Evolutionary conservation across 2,329 filamentous ascomycete species (phyloP), one percentile per base, ranked within the genome.

Genomic region (Incumbomyces lentus): DNA sequence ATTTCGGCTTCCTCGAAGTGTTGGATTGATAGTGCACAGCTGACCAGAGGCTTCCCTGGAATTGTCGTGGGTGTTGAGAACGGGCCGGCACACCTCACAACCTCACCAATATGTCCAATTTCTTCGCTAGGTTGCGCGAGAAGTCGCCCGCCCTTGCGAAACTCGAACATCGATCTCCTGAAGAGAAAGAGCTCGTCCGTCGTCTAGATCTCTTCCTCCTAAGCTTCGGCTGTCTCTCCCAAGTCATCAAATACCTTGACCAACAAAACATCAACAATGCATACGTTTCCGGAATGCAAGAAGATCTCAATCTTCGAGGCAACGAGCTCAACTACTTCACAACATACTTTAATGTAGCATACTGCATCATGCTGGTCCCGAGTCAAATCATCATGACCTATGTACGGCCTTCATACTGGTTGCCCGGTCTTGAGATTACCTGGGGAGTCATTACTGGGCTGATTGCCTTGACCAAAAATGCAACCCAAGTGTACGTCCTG

Each of bases 281-380:
- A 7, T 58, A 54, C 41, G 54, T 57, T 10, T 55, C 51, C 16
- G 54, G 54, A 1, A 57, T 58, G 69, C 66, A 73, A 54, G 68
- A 73, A 51, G 72, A 75, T 40, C 61, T 76, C 0, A 50, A 61
- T 1, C 60, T 77, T 31, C 64, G 68, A 34, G 67, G 67, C 1
- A 76, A 75, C 51, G 63, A 78, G 47, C 60, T 75, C 40, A 76
- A 75, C 30, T 69, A 52, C 50, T 67, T 67, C 52, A 66, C 62
- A 1, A 67, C 65, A 4, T 63, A 62, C 34, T 65, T 67, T 48
- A 68, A 66, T 45, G 59, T 63, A n/a, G 62, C 61, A 1, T 68
- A 68, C 49, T 64, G 62, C 44, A 51, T 67, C 11, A 65, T 64
- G 59, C 57, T 66, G 8, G 63, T 68, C 11, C 65, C 66, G 2